Base-by-base conservation (phyloP, 2,329 filamentous ascomycete genomes). In the Monilinia vaccinii-corymbosi region DNA sequence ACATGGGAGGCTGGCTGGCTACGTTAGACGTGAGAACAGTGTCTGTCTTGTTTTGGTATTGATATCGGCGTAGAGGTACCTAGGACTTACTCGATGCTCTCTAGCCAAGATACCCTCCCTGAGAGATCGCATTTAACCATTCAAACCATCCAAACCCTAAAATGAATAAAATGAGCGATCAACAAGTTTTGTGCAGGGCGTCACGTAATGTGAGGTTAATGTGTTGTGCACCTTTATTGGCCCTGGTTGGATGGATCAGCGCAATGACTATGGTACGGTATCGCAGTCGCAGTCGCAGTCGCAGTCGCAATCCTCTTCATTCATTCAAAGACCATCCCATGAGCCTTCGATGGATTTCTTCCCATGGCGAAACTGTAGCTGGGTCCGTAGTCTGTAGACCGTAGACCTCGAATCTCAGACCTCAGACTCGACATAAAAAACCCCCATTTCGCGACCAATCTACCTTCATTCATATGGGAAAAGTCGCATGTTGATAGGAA, bases 281-380 rank as follows among this genome's bases (percentile, higher is more conserved):
- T 53, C 36, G 11, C 25, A 53, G 21, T 53, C 36, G 23, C 38
- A 28, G 6, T 28, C 36, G 11, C 25, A 53, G 21, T 53, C 36
- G 23, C 38, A 28, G 6, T 28, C n/a, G n/a, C n/a, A 53, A 32
- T 44, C 51, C 25, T 44, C 4, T 36, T 36, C 25, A 28, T 28
- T 28, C 25, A 28, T 3, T 28, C 61, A 64, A 65, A 62, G 64
- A 65, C 60, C 65, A 65, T 49, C 67, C 67, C 68, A 69, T 68
- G 63, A 55, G 38, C 49, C 13, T 31, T 48, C 25, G 6, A 42
- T 40, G 57, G 40, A 53, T 62, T 56, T 55, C 53, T 59, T 59
- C 52, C 21, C 51, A 60, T 61, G 38, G 52, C 63, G 65, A 61
- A 65, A 67, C 66, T 61, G 61, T 61, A 48, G 61, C 28, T 49